phyloP scores from a whole-genome alignment of 768 basidiomycete species.

The Russula earlei region DNA sequence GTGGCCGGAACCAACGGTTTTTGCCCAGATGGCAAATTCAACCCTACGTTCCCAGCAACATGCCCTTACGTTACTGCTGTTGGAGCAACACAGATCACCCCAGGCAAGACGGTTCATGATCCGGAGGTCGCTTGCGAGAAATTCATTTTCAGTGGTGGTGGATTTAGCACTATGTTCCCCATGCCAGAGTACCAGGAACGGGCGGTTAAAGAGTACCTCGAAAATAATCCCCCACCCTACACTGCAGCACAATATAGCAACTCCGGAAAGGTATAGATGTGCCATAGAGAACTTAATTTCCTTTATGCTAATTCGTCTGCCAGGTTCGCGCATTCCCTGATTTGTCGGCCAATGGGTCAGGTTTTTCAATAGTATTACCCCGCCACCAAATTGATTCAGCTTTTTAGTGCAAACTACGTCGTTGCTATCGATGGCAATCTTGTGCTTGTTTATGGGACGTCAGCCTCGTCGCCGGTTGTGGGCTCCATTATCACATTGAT shows the following conservation, averaged over 20 bases:
- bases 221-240: constrained; percentile 28
- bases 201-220: constrained; percentile 26
- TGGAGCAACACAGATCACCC: constrained; percentile 32
- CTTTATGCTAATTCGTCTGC: background rate
- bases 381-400: background rate
- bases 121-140: constrained; percentile 32
- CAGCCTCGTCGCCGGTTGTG: constrained; percentile 29
- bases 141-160: constrained; percentile 33
- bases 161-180: constrained; percentile 34
- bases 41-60: constrained; percentile 34
- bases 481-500: constrained; percentile 29
- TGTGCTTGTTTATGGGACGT: constrained; percentile 28
- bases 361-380: background rate
- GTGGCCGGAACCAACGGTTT: constrained; percentile 30
- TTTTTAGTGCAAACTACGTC: background rate
- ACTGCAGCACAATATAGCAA: constrained; percentile 28
- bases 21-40: constrained; percentile 32
- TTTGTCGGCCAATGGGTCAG: constrained; percentile 29
- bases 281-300: background rate
- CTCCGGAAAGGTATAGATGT: constrained; percentile 23
- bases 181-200: constrained; percentile 30
- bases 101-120: constrained; percentile 27
- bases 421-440: constrained; percentile 23
- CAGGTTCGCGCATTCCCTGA: constrained; percentile 28
- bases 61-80: constrained; percentile 35